These are phyloP conservation scores for Cryptosporidium canis DNA, from an alignment of 169 alveolate species.

Conservation along the genomic window DNA sequence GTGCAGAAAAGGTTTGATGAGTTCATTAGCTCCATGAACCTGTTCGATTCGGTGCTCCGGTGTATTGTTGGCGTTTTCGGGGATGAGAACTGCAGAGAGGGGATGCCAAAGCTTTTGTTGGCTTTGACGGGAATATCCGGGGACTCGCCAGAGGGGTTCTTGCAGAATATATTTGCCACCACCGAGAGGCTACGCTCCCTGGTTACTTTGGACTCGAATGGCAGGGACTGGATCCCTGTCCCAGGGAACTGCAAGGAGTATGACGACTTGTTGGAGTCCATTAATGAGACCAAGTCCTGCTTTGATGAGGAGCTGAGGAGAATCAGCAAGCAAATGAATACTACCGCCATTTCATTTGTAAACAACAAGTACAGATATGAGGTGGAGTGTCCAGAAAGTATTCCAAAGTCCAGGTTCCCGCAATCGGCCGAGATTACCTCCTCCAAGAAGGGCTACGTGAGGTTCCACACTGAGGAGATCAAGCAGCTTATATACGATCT, in stretches of 20 bases:
- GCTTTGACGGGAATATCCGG: constrained; percentile 40
- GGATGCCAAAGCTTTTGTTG: constrained; percentile 26
- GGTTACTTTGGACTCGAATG: constrained; percentile 20
- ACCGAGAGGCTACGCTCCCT: constrained; percentile 25
- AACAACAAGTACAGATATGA: constrained; percentile 90
- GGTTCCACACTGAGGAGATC: constrained; percentile 87
- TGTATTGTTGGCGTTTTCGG: constrained; percentile 52
- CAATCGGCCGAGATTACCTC: constrained; percentile 89
- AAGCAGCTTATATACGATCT: constrained; percentile 81
- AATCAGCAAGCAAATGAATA: constrained; percentile 56
- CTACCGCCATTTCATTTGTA: constrained; percentile 76
- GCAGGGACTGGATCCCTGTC: constrained; percentile 75
- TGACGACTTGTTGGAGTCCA: constrained; percentile 76
- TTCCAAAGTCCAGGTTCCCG: constrained; percentile 77
- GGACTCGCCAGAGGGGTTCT: constrained; percentile 18
- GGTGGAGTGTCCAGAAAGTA: constrained; percentile 86
- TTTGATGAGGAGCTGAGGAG: constrained; percentile 73
- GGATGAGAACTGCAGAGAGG: neutral
- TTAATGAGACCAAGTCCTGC: constrained; percentile 68
- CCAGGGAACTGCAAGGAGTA: constrained; percentile 77
- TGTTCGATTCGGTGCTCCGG: constrained; percentile 71
- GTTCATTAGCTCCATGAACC: constrained; percentile 78
- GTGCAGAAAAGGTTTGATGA: constrained; percentile 79
- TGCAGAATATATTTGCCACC: constrained; percentile 3
- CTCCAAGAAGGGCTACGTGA: constrained; percentile 89